Evolutionary conservation across 2,329 filamentous ascomycete genomes (phyloP), one percentile per base, ranked within the genome.

Genomic region (Talaromyces verruculosus): DNA sequence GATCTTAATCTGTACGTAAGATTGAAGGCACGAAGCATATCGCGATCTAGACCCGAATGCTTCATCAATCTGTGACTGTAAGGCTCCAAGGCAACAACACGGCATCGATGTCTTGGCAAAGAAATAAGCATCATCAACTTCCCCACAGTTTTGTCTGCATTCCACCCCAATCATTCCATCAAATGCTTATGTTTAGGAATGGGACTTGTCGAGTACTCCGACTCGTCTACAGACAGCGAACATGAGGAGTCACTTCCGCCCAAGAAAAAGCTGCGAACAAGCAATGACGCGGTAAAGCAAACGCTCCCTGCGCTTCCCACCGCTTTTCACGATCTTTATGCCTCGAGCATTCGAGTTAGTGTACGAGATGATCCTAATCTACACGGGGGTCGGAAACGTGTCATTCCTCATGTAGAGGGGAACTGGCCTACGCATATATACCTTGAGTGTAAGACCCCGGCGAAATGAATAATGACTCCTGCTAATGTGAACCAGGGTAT

Each of bases 371-470:
- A 97, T 74, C 93, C 94, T 0, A 84, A 84, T 67, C 83, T 98
- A 66, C 95, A 99, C 77, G 90, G 90, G 37, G 95, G 95, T 63
- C 88, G 94, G 55, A 92, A 89, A 74, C 87, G 95, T 49, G 86
- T 89, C 65, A 91, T 88, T 59, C 93, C 94, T 28, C 95, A 99
- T 78, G 83, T 94, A 30, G 87, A 88, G 67, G 95, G 95, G 67
- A 92, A 93, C 77, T 99, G 95, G 95, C 92, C 94, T 1, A 92
- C 89, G 39, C 94, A 98, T 78, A 76, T 98, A 55, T 98, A 96
- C 77, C 83, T 97, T 65, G 94, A 98, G 81, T 99, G 95, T 96
- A 84, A 79, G 88, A 33, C 41, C 10, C 55, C 65, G 3, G n/a
- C 8, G n/a, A 11, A 45, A 19, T 11, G n/a, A 10, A 2, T 13